Conservation (phyloP, 2,329 filamentous ascomycete species). For the Xylaria sp. region DNA sequence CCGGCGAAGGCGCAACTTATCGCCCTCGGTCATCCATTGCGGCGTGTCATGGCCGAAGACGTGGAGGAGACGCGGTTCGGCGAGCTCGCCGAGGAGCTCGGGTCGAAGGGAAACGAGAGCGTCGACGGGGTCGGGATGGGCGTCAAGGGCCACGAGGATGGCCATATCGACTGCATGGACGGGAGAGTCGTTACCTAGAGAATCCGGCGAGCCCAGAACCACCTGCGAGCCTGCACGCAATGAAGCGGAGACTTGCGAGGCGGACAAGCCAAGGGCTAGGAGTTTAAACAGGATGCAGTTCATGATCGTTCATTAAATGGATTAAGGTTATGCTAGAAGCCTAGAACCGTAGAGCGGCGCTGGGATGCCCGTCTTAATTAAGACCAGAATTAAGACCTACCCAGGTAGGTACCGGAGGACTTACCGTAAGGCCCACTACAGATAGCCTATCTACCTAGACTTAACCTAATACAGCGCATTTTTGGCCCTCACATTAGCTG, state of each 20-base stretch:
- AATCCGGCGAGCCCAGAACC: slow-evolving; percentile 16
- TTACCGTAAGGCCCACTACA: too few relatives aligned
- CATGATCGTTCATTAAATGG: slow-evolving; percentile 7
- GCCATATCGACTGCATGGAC: slow-evolving; percentile 22
- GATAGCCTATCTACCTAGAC: too few relatives aligned
- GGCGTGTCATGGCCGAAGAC: slow-evolving; percentile 67
- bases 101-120: slow-evolving; percentile 39
- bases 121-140: slow-evolving; percentile 40
- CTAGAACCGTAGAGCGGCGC: not conserved
- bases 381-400: too few relatives aligned
- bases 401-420: too few relatives aligned
- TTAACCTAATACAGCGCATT: too few relatives aligned
- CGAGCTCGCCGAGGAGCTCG: slow-evolving; percentile 34
- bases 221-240: slow-evolving; percentile 28
- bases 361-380: not conserved
- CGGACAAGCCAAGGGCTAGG: slow-evolving; percentile 21
- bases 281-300: slow-evolving; percentile 15
- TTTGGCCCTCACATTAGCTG: too few relatives aligned
- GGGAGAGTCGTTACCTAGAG: slow-evolving; percentile 1
- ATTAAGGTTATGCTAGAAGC: not conserved
- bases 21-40: slow-evolving; percentile 68
- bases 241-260: slow-evolving; percentile 28
- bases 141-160: slow-evolving; percentile 33
- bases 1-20: slow-evolving; percentile 53
- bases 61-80: slow-evolving; percentile 68